Percentiles rank a stretch among this genome's conserved stretches.
phyloP scores from a whole-genome alignment of 2,329 filamentous ascomycete species.

The Aspergillus sp. region DNA sequence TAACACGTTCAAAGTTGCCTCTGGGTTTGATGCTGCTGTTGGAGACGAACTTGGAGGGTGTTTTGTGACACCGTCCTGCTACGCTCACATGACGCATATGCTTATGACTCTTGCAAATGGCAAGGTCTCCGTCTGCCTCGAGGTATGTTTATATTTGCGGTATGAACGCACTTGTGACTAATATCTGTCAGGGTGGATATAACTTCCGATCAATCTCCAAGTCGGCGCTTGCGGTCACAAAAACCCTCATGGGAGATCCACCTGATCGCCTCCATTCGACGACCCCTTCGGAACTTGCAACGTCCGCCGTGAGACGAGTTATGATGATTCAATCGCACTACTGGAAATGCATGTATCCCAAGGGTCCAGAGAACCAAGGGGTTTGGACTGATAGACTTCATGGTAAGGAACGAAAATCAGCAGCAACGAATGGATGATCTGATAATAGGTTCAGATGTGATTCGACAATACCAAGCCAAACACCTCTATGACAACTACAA shows the following conservation, averaged over 20 bases:
- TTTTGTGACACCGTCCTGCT: slow-evolving; percentile 85
- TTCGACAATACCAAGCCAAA: slow-evolving; percentile 74
- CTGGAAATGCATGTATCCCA: slow-evolving; percentile 85
- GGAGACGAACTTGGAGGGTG: slow-evolving; percentile 92
- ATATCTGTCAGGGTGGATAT: slow-evolving; percentile 68
- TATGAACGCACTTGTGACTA: not conserved
- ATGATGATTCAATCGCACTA: slow-evolving; percentile 62
- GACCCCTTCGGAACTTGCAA: slow-evolving; percentile 51
- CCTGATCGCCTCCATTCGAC: slow-evolving; percentile 60
- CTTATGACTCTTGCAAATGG: slow-evolving; percentile 90
- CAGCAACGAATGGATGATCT: not conserved
- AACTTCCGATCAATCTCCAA: slow-evolving; percentile 90
- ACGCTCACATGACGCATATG: slow-evolving; percentile 99
- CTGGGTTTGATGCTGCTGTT: slow-evolving; percentile 92
- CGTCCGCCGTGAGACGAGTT: slow-evolving; percentile 58
- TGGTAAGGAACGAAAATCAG: slow-evolving; percentile 32
- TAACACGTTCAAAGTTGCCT: slow-evolving; percentile 63
- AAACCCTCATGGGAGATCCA: slow-evolving; percentile 92
- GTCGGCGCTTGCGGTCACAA: slow-evolving; percentile 86
- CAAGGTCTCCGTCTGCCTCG: slow-evolving; percentile 87
- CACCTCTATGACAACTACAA: slow-evolving; percentile 68
- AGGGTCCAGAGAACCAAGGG: slow-evolving; percentile 36
- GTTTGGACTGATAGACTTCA: slow-evolving; percentile 61
- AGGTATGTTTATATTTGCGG: slow-evolving; percentile 45
- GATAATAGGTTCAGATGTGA: slow-evolving; percentile 57